phyloP scores from a whole-genome alignment of 805 yeast species.

The Metschnikowia henanensis region DNA sequence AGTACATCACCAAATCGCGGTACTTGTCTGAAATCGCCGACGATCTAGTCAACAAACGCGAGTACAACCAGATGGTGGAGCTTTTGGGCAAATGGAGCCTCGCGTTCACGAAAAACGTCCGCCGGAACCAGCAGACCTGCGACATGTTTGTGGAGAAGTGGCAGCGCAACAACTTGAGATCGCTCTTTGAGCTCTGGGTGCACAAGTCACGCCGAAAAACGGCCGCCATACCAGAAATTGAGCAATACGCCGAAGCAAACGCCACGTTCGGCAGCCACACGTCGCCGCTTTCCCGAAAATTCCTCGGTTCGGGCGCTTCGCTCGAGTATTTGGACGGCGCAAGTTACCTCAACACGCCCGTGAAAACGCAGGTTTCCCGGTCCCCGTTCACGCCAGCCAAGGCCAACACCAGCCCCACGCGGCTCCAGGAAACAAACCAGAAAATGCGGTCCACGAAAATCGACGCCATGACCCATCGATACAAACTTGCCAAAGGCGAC shows the following conservation, averaged over 20 bases:
- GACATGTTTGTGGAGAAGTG: conserved; percentile 33
- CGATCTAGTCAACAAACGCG: conserved; percentile 28
- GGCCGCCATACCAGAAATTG: conserved; percentile 2
- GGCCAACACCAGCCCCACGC: conserved; percentile 25
- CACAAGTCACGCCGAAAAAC: conserved; percentile 23
- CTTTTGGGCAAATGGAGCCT: conserved; percentile 36
- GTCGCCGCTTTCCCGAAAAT: conserved; percentile 34
- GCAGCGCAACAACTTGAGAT: conserved; percentile 26
- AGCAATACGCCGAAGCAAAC: conserved; percentile 18
- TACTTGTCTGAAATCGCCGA: conserved; percentile 31
- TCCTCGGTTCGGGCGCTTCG: conserved; percentile 6
- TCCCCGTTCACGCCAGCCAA: conserved; percentile 26
- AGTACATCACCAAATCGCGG: conserved; percentile 22
- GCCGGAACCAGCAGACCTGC: conserved; percentile 37
- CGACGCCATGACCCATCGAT: conserved; percentile 35
- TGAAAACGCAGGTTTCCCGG: conserved; percentile 25
- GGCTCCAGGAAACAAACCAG: conserved; percentile 40
- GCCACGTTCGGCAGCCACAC: conserved; percentile 25
- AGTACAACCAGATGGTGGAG: conserved; percentile 26
- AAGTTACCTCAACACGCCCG: conserved; percentile 36
- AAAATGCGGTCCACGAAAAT: conserved; percentile 33
- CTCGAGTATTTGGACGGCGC: conserved; percentile 11
- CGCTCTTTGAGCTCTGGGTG: conserved; percentile 41
- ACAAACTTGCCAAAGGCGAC: conserved; percentile 20
- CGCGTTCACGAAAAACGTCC: conserved; percentile 31